Base-by-base conservation (phyloP, 2,329 filamentous ascomycete genomes). In the Aureobasidium subglaciale region DNA sequence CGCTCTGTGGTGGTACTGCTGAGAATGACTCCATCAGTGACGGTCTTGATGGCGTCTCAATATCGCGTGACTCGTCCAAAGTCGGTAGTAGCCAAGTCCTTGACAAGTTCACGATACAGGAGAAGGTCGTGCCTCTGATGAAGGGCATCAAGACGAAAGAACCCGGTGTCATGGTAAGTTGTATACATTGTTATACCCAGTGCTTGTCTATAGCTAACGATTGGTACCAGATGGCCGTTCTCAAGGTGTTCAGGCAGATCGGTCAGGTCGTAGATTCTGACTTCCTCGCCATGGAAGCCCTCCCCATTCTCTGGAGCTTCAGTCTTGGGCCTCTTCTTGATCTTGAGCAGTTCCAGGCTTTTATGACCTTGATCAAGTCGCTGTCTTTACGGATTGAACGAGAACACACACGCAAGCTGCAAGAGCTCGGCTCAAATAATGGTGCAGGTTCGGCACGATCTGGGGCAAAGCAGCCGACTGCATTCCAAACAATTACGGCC, bases 91-190 rank as follows among this genome's bases (percentile, higher is more conserved):
- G 2, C 81, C 90, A 84, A 2, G 91, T 92, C 3, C 76, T 99
- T 25, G 93, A 99, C 74, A 97, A 97, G 70, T 97, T 93, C 67
- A 97, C 93, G 0, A 92, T 99, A 74, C 93, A 99, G 69, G 93
- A 99, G 68, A 97, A 96, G 74, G 88, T 99, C 30, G 82, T 97
- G 0, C 93, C 93, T 0, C 74, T 97, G 4, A 78, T 99, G 59
- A 90, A 88, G 65, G 90, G 79, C 2, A 97, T 99, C 74, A 97
- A 96, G 72, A 99, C 93, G 0, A 97, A 96, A 68, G 93, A 99
- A 69, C 93, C 93, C 0, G 91, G 90, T 7, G 93, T 99, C 9
- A 97, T 97, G 88, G 74, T 75, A 68, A 60, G 70, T 46, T 8
- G 27, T 5, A 5, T 29, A 1, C 2, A 9, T 1, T 0, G 6